Conservation (phyloP, 108 stramenopile genomes). For the Skeletonema grethae region DNA sequence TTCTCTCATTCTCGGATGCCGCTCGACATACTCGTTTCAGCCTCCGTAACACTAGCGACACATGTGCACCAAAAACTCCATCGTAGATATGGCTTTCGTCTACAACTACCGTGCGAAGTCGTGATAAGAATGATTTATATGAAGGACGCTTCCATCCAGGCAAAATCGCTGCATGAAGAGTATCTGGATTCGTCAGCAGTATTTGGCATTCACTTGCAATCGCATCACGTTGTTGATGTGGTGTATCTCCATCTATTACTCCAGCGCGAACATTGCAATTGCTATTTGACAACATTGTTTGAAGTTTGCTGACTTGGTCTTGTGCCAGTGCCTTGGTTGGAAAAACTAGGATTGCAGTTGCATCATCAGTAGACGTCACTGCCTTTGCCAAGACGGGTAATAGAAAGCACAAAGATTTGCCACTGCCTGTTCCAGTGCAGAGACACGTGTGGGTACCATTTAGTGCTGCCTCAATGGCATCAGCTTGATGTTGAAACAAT, state of each 20-base stretch:
- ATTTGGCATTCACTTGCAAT: slow-evolving; percentile 75
- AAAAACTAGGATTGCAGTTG: slow-evolving; percentile 76
- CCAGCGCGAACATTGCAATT: slow-evolving; percentile 51
- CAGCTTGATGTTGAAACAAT: slow-evolving; percentile 85
- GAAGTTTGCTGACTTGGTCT: slow-evolving; percentile 90
- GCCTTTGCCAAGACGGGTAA: slow-evolving; percentile 79
- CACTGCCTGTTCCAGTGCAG: slow-evolving; percentile 88
- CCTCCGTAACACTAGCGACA: slow-evolving; percentile 89
- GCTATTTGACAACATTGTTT: slow-evolving; percentile 33
- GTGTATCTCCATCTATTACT: slow-evolving; percentile 84
- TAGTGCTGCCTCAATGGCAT: slow-evolving; percentile 74
- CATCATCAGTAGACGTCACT: slow-evolving; percentile 8
- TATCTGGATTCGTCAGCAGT: slow-evolving; percentile 97
- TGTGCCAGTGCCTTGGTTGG: slow-evolving; percentile 98
- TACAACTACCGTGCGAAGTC: slow-evolving; percentile 83
- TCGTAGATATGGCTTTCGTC: slow-evolving; percentile 94
- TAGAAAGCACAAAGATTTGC: slow-evolving; percentile 86
- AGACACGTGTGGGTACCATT: slow-evolving; percentile 71
- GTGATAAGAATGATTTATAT: slow-evolving; percentile 59
- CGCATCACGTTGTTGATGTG: slow-evolving; percentile 37
- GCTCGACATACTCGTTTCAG: slow-evolving; percentile 73
- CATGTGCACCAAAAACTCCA: slow-evolving; percentile 96
- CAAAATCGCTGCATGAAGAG: slow-evolving; percentile 91
- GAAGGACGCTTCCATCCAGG: slow-evolving; percentile 79
- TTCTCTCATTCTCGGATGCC: slow-evolving; percentile 9